A percentile compares a stretch with the other conserved stretches of the same genome.
Conservation (phyloP, 1,139 yeast genomes). For the Yamadazyma songkhlaensis region DNA sequence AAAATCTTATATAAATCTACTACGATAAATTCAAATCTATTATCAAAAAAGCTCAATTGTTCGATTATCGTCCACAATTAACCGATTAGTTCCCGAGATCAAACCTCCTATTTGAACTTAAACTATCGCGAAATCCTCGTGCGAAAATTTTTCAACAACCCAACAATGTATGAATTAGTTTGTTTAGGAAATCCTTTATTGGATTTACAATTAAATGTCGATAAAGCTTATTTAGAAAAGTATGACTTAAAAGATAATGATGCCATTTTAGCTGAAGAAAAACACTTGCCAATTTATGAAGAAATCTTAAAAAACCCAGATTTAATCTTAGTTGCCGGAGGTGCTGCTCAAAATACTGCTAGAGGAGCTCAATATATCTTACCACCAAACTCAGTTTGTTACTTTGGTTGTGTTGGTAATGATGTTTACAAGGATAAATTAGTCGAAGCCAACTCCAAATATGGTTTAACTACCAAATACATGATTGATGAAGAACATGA, state of each 20-base stretch:
- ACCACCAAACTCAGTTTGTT: slow-evolving; percentile 79
- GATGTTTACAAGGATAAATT: slow-evolving; percentile 85
- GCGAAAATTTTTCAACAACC: slow-evolving; percentile 12
- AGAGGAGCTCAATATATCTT: slow-evolving; percentile 96
- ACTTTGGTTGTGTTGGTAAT: slow-evolving; percentile 95
- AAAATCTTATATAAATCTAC: no score
- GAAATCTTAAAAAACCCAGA: slow-evolving; percentile 65
- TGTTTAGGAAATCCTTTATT: slow-evolving; percentile 66
- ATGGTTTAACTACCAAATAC: slow-evolving; percentile 86
- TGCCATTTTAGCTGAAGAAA: slow-evolving; percentile 88
- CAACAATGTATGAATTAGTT: slow-evolving; percentile 33
- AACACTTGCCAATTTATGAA: slow-evolving; percentile 81
- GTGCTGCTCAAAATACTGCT: slow-evolving; percentile 99
- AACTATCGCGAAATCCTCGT: background rate
- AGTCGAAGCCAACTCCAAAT: slow-evolving; percentile 75
- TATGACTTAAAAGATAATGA: slow-evolving; percentile 88
- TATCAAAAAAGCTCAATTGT: no score
- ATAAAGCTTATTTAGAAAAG: slow-evolving; percentile 65
- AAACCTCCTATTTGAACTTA: no score
- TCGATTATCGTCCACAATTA: no score
- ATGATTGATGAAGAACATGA: slow-evolving; percentile 72
- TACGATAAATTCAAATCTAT: no score
- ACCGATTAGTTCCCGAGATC: no score
- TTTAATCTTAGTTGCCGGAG: slow-evolving; percentile 87
- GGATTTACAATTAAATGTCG: slow-evolving; percentile 84